phyloP scores from a whole-genome alignment of 208 protist genomes.

The Acanthamoeba divionensis region DNA sequence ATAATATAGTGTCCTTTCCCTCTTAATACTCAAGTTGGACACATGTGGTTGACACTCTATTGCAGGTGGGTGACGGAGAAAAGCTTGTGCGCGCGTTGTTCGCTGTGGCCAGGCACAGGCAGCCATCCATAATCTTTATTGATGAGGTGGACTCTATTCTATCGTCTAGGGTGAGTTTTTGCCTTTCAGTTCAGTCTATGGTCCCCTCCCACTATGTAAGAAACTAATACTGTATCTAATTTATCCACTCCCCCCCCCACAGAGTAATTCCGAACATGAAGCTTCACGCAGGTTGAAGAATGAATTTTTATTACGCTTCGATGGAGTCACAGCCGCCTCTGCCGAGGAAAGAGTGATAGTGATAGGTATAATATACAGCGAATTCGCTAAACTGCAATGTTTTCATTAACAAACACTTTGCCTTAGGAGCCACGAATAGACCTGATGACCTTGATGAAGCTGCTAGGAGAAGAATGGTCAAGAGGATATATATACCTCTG shows the following conservation, averaged over 20 bases:
- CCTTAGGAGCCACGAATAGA: conserved; percentile 66
- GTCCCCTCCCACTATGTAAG: too few species aligned
- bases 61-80: conserved; percentile 79
- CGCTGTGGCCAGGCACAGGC: conserved; percentile 73
- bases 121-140: conserved; percentile 88
- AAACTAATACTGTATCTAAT: background rate
- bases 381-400: too few species aligned
- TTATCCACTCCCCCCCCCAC: background rate
- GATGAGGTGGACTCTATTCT: conserved; percentile 90
- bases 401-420: conserved; percentile 56
- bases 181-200: too few species aligned
- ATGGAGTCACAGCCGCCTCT: conserved; percentile 61
- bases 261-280: conserved; percentile 89
- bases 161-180: conserved; percentile 68
- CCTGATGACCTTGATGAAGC: conserved; percentile 93
- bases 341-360: conserved; percentile 60
- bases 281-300: conserved; percentile 89
- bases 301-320: conserved; percentile 89
- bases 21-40: background rate
- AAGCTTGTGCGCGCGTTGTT: conserved; percentile 87
- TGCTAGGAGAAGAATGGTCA: conserved; percentile 86
- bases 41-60: background rate
- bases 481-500: conserved; percentile 91
- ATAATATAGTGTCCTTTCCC: conserved; percentile 17
- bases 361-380: too few species aligned